phyloP scores from a whole-genome alignment of 768 basidiomycete genomes.

The Mycena kentingensis region DNA sequence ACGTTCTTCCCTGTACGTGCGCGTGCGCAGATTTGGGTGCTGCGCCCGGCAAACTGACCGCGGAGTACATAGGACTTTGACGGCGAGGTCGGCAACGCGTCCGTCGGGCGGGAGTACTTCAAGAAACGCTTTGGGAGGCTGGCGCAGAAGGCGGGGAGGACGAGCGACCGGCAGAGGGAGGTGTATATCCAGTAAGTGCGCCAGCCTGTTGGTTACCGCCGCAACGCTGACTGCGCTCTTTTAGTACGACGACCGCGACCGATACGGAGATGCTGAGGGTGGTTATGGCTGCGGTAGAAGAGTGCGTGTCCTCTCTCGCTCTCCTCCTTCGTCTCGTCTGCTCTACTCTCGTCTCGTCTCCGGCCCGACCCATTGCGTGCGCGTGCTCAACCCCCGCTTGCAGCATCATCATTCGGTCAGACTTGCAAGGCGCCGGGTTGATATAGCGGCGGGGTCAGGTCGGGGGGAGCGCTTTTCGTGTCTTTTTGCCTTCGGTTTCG shows the following conservation, averaged over 20 bases:
- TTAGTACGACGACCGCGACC: constrained; percentile 89
- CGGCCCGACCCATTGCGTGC: constrained; percentile 28
- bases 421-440: constrained; percentile 65
- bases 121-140: constrained; percentile 80
- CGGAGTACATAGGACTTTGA: constrained; percentile 72
- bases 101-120: constrained; percentile 87
- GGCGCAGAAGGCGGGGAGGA: constrained; percentile 82
- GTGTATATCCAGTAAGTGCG: constrained; percentile 87
- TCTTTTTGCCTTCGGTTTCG: no score
- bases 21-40: not conserved
- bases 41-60: not conserved
- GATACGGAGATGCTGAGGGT: constrained; percentile 87
- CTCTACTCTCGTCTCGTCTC: constrained; percentile 26
- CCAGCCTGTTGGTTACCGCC: constrained; percentile 6
- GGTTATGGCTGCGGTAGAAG: constrained; percentile 91
- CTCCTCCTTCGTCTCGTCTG: constrained; percentile 25
- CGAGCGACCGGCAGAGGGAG: constrained; percentile 70
- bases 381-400: constrained; percentile 19
- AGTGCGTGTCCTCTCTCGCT: constrained; percentile 31
- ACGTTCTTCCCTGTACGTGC: constrained; percentile 80
- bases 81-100: constrained; percentile 70
- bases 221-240: no score
- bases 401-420: constrained; percentile 71
- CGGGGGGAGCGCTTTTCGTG: no score
- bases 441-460: constrained; percentile 50